Evolutionary conservation across 2,329 filamentous ascomycete genomes (phyloP).

Genomic region (Diaporthe aspalathi): DNA sequence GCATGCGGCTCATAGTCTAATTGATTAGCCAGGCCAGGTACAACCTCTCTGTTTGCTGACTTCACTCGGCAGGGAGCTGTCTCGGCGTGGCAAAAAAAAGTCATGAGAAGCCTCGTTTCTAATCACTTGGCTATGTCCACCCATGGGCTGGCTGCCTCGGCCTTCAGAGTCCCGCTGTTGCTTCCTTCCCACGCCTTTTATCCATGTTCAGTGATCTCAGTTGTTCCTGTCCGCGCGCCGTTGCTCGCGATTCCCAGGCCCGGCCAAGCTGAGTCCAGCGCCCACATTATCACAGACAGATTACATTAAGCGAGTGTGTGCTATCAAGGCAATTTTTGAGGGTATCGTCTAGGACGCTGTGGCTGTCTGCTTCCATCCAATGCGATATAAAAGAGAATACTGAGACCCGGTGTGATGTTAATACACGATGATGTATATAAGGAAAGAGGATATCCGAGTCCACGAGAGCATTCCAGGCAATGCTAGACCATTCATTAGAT

Average conservation of each 20-base stretch:
- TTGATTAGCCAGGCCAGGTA: constrained; percentile 5
- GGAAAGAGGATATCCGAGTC: neutral
- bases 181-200: neutral
- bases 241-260: too few species aligned
- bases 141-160: neutral
- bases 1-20: constrained; percentile 29
- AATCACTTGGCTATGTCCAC: constrained; percentile 2
- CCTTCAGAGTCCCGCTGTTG: too few species aligned
- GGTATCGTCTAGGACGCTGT: constrained; percentile 29
- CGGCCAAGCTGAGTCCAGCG: too few species aligned
- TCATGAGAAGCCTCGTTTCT: constrained; percentile 4
- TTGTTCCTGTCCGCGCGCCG: neutral
- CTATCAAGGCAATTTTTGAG: constrained; percentile 28
- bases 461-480: constrained; percentile 10
- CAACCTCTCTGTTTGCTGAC: constrained; percentile 2
- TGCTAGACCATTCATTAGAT: constrained; percentile 20
- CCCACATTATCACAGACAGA: constrained; percentile 14
- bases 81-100: neutral
- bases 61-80: neutral
- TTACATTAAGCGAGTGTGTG: constrained; percentile 26
- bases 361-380: constrained; percentile 21
- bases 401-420: constrained; percentile 7
- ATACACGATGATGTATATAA: constrained; percentile 8
- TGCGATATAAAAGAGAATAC: neutral
- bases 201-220: neutral